These are phyloP conservation scores for Botrytis squamosa DNA, from an alignment of 2,329 filamentous ascomycete genomes.

Conservation along the genomic window DNA sequence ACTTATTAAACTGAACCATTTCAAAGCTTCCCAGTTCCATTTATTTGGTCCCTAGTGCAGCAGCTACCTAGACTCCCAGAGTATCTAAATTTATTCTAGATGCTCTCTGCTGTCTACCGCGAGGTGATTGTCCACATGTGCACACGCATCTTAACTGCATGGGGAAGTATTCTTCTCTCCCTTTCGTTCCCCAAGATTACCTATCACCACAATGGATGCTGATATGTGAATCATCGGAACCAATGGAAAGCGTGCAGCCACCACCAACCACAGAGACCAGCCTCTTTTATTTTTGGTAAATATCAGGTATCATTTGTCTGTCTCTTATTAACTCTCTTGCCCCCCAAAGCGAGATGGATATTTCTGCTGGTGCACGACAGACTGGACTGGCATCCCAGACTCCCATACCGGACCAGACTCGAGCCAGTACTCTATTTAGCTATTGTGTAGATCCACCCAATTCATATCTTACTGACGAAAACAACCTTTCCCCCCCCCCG, in stretches of 20 bases:
- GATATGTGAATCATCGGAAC: background rate
- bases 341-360: background rate
- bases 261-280: background rate
- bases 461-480: constrained; percentile 1
- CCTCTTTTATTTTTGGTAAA: background rate
- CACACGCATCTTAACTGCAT: background rate
- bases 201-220: background rate
- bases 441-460: constrained; percentile 1
- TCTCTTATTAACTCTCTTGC: background rate
- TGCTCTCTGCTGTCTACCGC: background rate
- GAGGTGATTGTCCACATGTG: background rate
- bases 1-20: background rate
- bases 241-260: constrained; percentile 1
- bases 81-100: background rate
- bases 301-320: background rate
- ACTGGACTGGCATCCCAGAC: too few relatives aligned
- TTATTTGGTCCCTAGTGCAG: background rate
- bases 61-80: background rate
- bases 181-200: background rate
- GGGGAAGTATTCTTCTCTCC: background rate
- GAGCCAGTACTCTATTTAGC: background rate
- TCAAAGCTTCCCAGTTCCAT: background rate
- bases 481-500: background rate
- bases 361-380: background rate
- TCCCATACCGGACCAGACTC: background rate